Evolutionary conservation across 2,329 filamentous ascomycete genomes (phyloP).

Genomic region (Didymella keratinophila): DNA sequence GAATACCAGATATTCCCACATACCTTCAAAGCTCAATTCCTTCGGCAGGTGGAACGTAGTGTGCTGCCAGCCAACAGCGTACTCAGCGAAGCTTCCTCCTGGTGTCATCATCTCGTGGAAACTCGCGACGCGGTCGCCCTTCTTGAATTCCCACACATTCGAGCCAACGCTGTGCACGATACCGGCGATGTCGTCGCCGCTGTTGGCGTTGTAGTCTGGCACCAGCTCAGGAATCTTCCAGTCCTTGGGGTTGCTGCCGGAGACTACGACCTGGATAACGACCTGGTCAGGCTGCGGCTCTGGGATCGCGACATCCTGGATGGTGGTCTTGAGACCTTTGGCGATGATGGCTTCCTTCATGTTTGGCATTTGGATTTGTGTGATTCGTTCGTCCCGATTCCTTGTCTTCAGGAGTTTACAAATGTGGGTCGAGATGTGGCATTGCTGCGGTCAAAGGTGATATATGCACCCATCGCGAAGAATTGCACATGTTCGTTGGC

Average conservation of each 20-base stretch:
- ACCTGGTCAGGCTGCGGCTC: slow-evolving; percentile 45
- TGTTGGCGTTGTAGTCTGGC: slow-evolving; percentile 48
- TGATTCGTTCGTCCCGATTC: not conserved
- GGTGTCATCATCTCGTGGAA: slow-evolving; percentile 63
- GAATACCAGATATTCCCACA: not conserved
- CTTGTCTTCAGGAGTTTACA: no score
- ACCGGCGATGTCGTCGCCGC: slow-evolving; percentile 65
- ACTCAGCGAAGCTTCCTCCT: slow-evolving; percentile 67
- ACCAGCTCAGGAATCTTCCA: slow-evolving; percentile 49
- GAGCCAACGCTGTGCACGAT: slow-evolving; percentile 63
- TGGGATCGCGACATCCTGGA: slow-evolving; percentile 49
- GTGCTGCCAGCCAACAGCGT: slow-evolving; percentile 63
- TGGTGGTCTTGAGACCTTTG: slow-evolving; percentile 43
- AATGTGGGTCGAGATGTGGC: no score
- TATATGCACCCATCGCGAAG: slow-evolving; percentile 2
- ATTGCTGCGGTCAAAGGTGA: not conserved
- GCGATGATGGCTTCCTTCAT: slow-evolving; percentile 56
- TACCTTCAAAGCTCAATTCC: slow-evolving; percentile 61
- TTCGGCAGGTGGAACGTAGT: slow-evolving; percentile 65
- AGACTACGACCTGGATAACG: slow-evolving; percentile 51
- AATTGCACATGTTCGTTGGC: slow-evolving; percentile 14
- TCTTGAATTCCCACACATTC: slow-evolving; percentile 65
- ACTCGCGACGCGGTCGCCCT: slow-evolving; percentile 64
- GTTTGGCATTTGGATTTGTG: slow-evolving; percentile 7
- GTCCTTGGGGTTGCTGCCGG: slow-evolving; percentile 58